Evolutionary conservation across 768 basidiomycete species (phyloP).

Genomic region (Roridomyces roridus): DNA sequence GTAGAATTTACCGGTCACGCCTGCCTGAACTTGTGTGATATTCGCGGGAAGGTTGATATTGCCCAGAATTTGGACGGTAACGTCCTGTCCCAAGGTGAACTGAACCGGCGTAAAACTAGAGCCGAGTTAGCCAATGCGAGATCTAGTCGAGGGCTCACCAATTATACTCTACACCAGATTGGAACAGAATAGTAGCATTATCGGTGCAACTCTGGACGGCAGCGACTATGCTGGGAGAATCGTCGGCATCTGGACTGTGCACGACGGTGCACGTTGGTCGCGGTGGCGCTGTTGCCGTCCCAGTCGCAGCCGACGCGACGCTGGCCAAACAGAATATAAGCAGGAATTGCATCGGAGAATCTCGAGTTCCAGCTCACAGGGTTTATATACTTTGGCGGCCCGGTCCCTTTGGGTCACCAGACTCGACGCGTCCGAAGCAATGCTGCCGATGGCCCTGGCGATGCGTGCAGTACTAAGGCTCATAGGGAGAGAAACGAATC

Average conservation of each 20-base stretch:
- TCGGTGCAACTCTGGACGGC: constrained; percentile 17
- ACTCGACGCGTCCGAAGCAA: too few relatives aligned
- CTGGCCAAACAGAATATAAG: too few relatives aligned
- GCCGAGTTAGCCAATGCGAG: not conserved
- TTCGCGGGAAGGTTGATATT: constrained; percentile 23
- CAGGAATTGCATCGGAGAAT: too few relatives aligned
- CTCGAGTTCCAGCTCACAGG: too few relatives aligned
- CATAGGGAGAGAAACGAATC: too few relatives aligned
- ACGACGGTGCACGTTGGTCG: constrained; percentile 22
- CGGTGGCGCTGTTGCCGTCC: not conserved
- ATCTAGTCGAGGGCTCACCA: not conserved
- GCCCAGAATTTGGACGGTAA: constrained; percentile 17
- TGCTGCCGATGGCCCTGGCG: too few relatives aligned
- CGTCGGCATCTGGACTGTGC: constrained; percentile 16
- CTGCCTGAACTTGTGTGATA: constrained; percentile 22
- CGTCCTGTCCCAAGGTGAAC: constrained; percentile 19
- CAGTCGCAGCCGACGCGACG: not conserved
- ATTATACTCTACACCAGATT: constrained; percentile 16
- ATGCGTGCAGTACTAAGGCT: too few relatives aligned
- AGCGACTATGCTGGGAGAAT: constrained; percentile 17
- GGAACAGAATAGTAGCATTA: constrained; percentile 24
- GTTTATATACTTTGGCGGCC: too few relatives aligned
- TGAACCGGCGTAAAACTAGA: constrained; percentile 19
- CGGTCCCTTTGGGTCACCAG: too few relatives aligned
- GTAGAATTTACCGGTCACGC: constrained; percentile 18